Base-by-base conservation (phyloP, 192 early-diverging fungal genomes). In the Coemansia sp. region DNA sequence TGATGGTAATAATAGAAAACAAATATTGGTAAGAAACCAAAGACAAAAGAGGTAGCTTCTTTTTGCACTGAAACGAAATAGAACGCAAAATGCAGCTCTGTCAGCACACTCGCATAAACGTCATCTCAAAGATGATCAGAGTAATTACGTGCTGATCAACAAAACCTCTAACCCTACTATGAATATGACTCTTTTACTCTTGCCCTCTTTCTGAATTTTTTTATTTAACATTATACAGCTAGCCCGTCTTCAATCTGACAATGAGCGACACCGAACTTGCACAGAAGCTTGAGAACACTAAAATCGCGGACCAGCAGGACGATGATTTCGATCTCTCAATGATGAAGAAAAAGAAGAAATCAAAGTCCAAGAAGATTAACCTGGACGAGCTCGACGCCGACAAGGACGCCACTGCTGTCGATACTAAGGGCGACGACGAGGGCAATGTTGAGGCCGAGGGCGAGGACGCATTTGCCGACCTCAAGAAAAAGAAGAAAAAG, bases 401-500 rank as follows among this genome's bases (percentile, higher is more conserved):
- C 11, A 61, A 61, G 21, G 57, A 13, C 8, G 61, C 57, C 21
- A 61, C 47, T 42, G 55, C 50, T 3, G 37, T 10, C 34, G 34
- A 37, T 37, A 37, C 34, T 10, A 37, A 37, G 34, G 34, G 9
- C 9, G 34, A 33, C 12, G 59, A 24, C 12, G 67, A 55, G 34
- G 67, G 17, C 33, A 49, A 40, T 33, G 67, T 51, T 43, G 64
- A 45, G 45, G 57, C 59, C 18, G 63, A 65, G 4, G 45, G 57
- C 42, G 70, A 69, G 57, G 70, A 69, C 40, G 70, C 68, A 48
- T 81, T 85, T 64, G 65, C 74, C 27, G 70, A 76, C 23, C 61
- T 71, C 51, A 87, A 84, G 67, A 84, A 86, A 73, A 84, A 86
- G 81, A 85, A 84, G 67, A 81, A 84, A 61, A 85, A 84, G 69